Percentiles rank a stretch among this genome's conserved stretches.
Conservation (phyloP, 73 alveolate genomes). For the Tetrahymena malaccensis region DNA sequence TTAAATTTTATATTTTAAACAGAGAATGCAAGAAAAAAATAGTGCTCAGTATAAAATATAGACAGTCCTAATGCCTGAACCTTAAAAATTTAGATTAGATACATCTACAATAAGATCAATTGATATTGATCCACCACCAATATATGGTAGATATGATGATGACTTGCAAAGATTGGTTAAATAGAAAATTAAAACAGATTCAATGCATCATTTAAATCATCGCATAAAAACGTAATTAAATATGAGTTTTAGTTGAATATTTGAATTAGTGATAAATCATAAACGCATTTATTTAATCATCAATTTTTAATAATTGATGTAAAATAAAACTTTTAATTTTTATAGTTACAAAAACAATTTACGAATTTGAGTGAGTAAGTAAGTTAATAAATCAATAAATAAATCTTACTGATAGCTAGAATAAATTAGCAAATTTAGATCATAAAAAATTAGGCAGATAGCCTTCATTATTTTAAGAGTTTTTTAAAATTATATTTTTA, state of each 20-base stretch:
- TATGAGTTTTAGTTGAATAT: not conserved
- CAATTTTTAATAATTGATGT: no score
- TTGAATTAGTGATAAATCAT: not conserved
- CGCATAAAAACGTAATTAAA: constrained; percentile 1
- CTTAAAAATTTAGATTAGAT: constrained; percentile 26
- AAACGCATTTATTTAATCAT: not conserved
- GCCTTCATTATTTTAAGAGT: no score
- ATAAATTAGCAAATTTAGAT: not conserved
- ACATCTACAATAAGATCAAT: constrained; percentile 15
- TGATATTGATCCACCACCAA: constrained; percentile 36
- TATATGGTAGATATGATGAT: constrained; percentile 26
- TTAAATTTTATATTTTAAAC: not conserved
- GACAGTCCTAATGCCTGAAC: constrained; percentile 22
- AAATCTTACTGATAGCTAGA: no score
- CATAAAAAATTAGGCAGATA: not conserved
- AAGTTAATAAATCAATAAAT: no score
- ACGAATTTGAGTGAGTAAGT: no score
- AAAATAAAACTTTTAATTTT: not conserved
- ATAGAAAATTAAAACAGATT: constrained; percentile 17
- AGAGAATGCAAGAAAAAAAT: constrained; percentile 1
- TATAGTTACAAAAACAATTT: not conserved
- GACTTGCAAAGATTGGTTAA: constrained; percentile 16
- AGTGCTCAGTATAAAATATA: constrained; percentile 6
- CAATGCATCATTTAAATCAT: constrained; percentile 31
- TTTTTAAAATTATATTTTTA: no score